Percentiles rank a stretch among this genome's conserved stretches.
Evolutionary conservation across 192 early-diverging fungal genomes (phyloP).

Genomic region (Coemansia umbellata): DNA sequence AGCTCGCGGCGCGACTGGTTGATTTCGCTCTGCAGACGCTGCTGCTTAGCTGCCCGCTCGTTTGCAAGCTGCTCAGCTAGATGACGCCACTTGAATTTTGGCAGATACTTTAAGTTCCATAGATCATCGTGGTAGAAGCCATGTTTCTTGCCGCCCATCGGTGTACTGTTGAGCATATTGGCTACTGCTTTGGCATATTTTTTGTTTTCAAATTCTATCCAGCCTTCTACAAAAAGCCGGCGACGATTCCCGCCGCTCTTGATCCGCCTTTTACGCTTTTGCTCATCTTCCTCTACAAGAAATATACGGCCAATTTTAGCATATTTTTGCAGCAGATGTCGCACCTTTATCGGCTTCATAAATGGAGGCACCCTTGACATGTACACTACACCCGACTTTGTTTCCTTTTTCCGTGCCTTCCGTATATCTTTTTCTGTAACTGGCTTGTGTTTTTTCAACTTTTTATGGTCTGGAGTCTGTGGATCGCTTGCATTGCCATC

Average conservation of each 20-base stretch:
- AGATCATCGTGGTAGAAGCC: slow-evolving; percentile 87
- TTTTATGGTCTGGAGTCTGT: background rate
- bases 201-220: slow-evolving; percentile 97
- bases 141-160: slow-evolving; percentile 84
- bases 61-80: slow-evolving; percentile 87
- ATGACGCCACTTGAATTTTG: slow-evolving; percentile 95
- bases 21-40: slow-evolving; percentile 80
- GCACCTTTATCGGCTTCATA: slow-evolving; percentile 82
- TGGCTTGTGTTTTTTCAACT: slow-evolving; percentile 3
- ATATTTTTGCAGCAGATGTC: slow-evolving; percentile 68
- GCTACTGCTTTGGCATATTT: slow-evolving; percentile 78
- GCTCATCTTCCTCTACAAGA: slow-evolving; percentile 76
- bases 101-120: slow-evolving; percentile 96
- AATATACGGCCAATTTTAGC: slow-evolving; percentile 82
- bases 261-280: slow-evolving; percentile 68
- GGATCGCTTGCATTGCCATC: background rate
- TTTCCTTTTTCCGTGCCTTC: slow-evolving; percentile 54
- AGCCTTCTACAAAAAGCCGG: slow-evolving; percentile 88
- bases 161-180: slow-evolving; percentile 70
- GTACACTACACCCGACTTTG: slow-evolving; percentile 82
- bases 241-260: slow-evolving; percentile 85
- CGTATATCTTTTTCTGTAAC: slow-evolving; percentile 41
- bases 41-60: slow-evolving; percentile 71
- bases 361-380: slow-evolving; percentile 89
- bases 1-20: slow-evolving; percentile 80